phyloP scores from a whole-genome alignment of 2,329 filamentous ascomycete species.

The Daldinia sp. region DNA sequence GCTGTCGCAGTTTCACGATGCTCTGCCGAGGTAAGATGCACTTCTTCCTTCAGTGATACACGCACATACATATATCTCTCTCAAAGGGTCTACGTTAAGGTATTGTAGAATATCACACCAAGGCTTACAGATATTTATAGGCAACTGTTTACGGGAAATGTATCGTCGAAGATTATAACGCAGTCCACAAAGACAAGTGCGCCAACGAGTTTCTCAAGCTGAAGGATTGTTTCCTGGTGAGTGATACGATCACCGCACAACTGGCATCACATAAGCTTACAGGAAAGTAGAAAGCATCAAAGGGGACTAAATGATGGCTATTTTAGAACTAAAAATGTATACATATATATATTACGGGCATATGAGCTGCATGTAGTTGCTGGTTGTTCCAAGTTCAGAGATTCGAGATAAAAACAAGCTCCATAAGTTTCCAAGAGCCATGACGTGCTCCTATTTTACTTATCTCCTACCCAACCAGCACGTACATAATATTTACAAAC shows the following conservation, averaged over 20 bases:
- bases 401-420: not conserved
- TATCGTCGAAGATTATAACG: conserved; percentile 87
- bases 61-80: not conserved
- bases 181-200: conserved; percentile 91
- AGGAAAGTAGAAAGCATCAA: not conserved
- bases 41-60: not conserved
- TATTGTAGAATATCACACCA: not conserved
- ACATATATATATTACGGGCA: not conserved
- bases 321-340: not conserved
- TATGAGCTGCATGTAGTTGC: no score
- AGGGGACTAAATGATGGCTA: not conserved
- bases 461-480: no score
- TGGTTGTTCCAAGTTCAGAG: not conserved
- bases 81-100: not conserved
- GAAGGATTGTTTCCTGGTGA: conserved; percentile 87
- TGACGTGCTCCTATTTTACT: no score
- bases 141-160: conserved; percentile 89
- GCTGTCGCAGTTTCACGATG: conserved; percentile 64
- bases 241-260: conserved; percentile 36
- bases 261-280: not conserved
- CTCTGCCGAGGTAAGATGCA: conserved; percentile 57
- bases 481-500: no score
- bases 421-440: no score
- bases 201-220: conserved; percentile 82
- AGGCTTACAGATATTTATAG: conserved; percentile 55